Evolutionary conservation across 768 basidiomycete genomes (phyloP), one percentile per base, ranked within the genome.

Genomic region (Suillus discolor): DNA sequence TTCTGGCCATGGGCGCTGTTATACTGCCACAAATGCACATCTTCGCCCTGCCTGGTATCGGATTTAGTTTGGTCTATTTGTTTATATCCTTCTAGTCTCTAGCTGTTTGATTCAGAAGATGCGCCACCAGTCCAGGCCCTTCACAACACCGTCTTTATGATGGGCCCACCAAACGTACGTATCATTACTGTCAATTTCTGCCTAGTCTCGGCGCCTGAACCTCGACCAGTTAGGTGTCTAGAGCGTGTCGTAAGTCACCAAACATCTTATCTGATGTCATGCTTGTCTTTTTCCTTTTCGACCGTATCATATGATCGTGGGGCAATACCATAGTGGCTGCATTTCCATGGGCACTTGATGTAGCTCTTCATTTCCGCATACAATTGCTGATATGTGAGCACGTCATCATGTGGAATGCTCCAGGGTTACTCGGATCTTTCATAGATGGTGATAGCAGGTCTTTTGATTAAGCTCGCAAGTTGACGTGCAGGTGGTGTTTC

Each of bases 1-100:
- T 55, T 55, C 54, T 36, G 44, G 13, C 15, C 4, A 8, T 38
- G 51, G 20, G 54, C 54, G 54, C 34, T 36, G 54, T 18, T 34
- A 12, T 34, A 28, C 28, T 60, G 15, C 42, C 25, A 11, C 28
- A 28, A 42, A 20, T 8, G 59, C 23, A 28, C 18, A 7, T 41
- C 57, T 59, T 7, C 9, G 31, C 39, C 38, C 39, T 25, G 23
- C 41, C 41, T 42, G 25, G 1, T 18, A n/a, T 41, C 23, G 38
- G 65, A 63, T 73, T 67, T 44, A 65, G 73, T 49, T 39, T 67
- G 49, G 51, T 44, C 60, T 57, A 65, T 51, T 20, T 45, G 44
- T 15, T 23, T 5, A 25, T 57, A 13, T 23, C 36, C 57, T 25
- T 59, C 57, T 59, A 59, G 57, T 59, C 39, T 42, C 59, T 25